Evolutionary conservation across 371 early-diverging fungal genomes (phyloP).

Genomic region (Mortierella sp.): DNA sequence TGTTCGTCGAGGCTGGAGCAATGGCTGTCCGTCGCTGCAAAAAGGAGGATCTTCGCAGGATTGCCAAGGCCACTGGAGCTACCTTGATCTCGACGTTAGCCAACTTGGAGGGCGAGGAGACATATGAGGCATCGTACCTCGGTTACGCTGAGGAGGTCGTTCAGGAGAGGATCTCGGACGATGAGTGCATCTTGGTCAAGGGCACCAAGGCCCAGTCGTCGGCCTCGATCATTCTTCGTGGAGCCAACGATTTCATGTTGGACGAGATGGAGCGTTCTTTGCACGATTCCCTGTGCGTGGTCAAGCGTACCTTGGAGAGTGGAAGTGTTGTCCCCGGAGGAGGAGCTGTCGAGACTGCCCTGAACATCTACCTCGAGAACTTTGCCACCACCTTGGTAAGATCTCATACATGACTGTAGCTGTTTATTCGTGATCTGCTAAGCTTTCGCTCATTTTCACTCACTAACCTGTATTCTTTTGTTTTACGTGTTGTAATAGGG

Average conservation of each 20-base stretch:
- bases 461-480: neutral
- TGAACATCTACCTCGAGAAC: slow-evolving; percentile 98
- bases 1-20: slow-evolving; percentile 96
- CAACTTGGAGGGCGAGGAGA: slow-evolving; percentile 98
- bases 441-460: neutral
- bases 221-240: slow-evolving; percentile 97
- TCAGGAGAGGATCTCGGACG: slow-evolving; percentile 98
- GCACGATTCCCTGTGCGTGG: slow-evolving; percentile 98
- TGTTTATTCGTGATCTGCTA: no score
- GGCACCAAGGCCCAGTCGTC: slow-evolving; percentile 95
- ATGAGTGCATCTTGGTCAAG: slow-evolving; percentile 97
- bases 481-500: slow-evolving; percentile 53
- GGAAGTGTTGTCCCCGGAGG: slow-evolving; percentile 99
- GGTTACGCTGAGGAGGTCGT: slow-evolving; percentile 97
- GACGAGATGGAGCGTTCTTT: slow-evolving; percentile 99
- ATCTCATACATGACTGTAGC: neutral
- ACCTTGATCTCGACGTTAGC: slow-evolving; percentile 97
- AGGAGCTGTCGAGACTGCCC: slow-evolving; percentile 98
- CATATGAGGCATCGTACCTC: slow-evolving; percentile 91
- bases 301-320: slow-evolving; percentile 98
- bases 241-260: slow-evolving; percentile 99
- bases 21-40: slow-evolving; percentile 97
- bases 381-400: slow-evolving; percentile 91
- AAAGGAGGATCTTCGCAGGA: slow-evolving; percentile 98
- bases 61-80: slow-evolving; percentile 98